These are phyloP conservation scores for Beta lomatogona DNA, from an alignment of 179 eudicot species.

Conservation along the genomic window DNA sequence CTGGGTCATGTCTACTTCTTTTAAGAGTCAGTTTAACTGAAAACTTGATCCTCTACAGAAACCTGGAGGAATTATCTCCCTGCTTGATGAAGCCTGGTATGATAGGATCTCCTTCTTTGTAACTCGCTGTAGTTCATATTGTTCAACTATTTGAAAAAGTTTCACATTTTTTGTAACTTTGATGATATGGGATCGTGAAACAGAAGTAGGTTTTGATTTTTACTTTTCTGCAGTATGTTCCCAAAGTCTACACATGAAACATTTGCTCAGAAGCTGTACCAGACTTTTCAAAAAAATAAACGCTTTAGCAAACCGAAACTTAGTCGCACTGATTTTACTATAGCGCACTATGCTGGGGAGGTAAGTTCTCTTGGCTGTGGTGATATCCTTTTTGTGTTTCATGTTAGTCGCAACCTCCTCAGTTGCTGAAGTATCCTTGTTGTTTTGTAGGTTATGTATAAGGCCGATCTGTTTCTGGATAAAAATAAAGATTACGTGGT, in stretches of 20 bases:
- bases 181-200: constrained; percentile 1
- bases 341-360: constrained; percentile 97
- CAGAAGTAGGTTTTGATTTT: constrained; percentile 16
- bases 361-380: constrained; percentile 42
- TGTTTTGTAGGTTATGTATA: constrained; percentile 68
- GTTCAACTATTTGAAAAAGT: not conserved
- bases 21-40: constrained; percentile 1
- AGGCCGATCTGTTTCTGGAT: constrained; percentile 90
- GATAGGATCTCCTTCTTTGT: constrained; percentile 18
- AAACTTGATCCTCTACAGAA: constrained; percentile 57
- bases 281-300: constrained; percentile 82
- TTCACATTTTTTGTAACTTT: not conserved
- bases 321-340: constrained; percentile 86
- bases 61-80: constrained; percentile 97
- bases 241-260: constrained; percentile 98
- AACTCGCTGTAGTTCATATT: not conserved
- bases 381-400: not conserved
- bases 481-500: constrained; percentile 96
- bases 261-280: constrained; percentile 98
- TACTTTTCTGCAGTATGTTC: constrained; percentile 77
- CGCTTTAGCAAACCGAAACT: constrained; percentile 98
- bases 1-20: constrained; percentile 1
- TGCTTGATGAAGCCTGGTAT: constrained; percentile 99
- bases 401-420: not conserved
- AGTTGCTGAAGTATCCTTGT: constrained; percentile 15